A percentile compares a stretch with the other conserved stretches of the same genome.
These are phyloP conservation scores for Betula pendula DNA, from an alignment of 306 rosid species.

Conservation along the genomic window DNA sequence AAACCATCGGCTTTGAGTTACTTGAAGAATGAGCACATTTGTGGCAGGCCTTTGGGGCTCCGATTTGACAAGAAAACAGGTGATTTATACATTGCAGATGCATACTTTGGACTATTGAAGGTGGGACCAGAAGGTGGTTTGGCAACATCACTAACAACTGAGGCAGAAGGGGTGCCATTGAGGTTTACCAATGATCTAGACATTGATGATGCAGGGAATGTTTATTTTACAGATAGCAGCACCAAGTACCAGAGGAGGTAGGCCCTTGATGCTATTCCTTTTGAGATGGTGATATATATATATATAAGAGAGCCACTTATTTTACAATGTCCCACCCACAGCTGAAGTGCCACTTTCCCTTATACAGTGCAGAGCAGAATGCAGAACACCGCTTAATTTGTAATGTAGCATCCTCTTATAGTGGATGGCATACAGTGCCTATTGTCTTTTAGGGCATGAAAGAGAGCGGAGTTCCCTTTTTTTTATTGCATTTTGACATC, in stretches of 20 bases:
- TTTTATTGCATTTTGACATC: not conserved
- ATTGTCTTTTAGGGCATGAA: not conserved
- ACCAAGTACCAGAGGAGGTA: constrained; percentile 74
- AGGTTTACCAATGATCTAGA: constrained; percentile 84
- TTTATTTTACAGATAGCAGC: constrained; percentile 88
- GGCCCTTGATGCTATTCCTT: constrained; percentile 17
- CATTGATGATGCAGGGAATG: constrained; percentile 76
- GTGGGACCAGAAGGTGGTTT: constrained; percentile 93
- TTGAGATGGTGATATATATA: not conserved
- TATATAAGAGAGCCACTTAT: constrained; percentile 2
- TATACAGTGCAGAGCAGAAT: constrained; percentile 2
- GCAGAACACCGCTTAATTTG: not conserved
- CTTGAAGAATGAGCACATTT: constrained; percentile 74
- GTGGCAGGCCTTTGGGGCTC: constrained; percentile 95
- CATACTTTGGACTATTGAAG: constrained; percentile 79
- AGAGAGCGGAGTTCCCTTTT: not conserved
- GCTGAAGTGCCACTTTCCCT: not conserved
- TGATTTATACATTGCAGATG: constrained; percentile 87
- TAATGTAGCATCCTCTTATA: not conserved
- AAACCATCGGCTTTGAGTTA: constrained; percentile 66
- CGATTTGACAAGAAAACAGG: constrained; percentile 94
- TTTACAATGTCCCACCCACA: not conserved
- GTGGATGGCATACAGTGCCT: not conserved
- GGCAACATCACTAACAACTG: constrained; percentile 76
- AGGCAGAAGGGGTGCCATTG: constrained; percentile 78